phyloP scores from a whole-genome alignment of 164 flowering plant species.

The Tinospora cordifolia region DNA sequence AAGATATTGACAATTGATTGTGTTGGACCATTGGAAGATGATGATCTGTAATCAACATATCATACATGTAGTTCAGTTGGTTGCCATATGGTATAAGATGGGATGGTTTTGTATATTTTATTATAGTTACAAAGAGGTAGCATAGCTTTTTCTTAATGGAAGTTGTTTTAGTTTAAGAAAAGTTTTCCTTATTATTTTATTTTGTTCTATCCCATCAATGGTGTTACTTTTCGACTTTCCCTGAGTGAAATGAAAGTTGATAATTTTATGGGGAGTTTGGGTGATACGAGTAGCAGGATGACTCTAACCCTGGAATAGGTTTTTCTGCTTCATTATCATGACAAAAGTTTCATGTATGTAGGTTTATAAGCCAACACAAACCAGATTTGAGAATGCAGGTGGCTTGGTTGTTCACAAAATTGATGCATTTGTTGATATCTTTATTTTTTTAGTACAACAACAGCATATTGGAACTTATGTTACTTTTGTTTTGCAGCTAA shows the following conservation, averaged over 20 bases:
- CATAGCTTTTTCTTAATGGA: neutral
- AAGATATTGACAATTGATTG: too few species aligned
- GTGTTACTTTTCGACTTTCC: neutral
- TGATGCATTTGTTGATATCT: too few species aligned
- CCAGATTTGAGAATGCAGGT: constrained; percentile 66
- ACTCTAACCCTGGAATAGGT: neutral
- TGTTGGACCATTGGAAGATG: too few species aligned
- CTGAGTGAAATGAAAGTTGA: neutral
- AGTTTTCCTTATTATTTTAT: neutral
- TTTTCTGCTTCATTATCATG: neutral
- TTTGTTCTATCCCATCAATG: neutral
- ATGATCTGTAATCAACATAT: too few species aligned
- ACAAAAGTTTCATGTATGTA: constrained; percentile 18
- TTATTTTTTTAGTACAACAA: too few species aligned
- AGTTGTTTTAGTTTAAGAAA: neutral
- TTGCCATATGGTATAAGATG: too few species aligned
- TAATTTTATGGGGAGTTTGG: neutral
- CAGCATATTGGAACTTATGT: too few species aligned
- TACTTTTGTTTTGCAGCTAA: too few species aligned
- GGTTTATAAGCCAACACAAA: constrained; percentile 83
- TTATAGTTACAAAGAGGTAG: neutral
- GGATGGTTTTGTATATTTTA: too few species aligned
- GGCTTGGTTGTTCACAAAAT: constrained; percentile 77
- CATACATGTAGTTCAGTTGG: too few species aligned
- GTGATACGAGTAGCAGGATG: neutral